Conservation (phyloP, 495 filamentous ascomycete species). For the Talaromyces liani region DNA sequence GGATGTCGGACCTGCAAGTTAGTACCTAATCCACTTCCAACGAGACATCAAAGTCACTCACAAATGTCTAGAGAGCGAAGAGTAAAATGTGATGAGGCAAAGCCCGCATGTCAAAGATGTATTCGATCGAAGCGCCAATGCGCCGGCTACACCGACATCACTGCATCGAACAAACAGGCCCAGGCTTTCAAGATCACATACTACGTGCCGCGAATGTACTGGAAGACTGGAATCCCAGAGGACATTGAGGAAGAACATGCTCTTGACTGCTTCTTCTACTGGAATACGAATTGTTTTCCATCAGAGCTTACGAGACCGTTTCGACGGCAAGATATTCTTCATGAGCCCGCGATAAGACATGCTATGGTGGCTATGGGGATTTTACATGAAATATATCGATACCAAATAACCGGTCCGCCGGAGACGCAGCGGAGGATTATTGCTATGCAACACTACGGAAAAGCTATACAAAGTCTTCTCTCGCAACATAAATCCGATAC, state of each 20-base stretch:
- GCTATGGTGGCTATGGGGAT: slow-evolving; percentile 56
- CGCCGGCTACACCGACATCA: not conserved
- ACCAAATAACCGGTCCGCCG: slow-evolving; percentile 29
- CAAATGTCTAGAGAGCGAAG: slow-evolving; percentile 11
- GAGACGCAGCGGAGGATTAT: slow-evolving; percentile 10
- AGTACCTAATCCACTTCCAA: not conserved
- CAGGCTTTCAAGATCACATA: not conserved
- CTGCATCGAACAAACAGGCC: not conserved
- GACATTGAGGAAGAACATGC: slow-evolving; percentile 4
- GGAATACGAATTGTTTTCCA: slow-evolving; percentile 1
- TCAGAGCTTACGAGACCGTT: slow-evolving; percentile 1
- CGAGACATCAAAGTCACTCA: not conserved
- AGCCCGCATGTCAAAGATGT: slow-evolving; percentile 15
- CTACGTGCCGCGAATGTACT: not conserved
- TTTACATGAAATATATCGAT: slow-evolving; percentile 40
- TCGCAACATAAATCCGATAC: not conserved
- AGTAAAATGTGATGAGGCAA: slow-evolving; percentile 27
- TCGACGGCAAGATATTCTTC: slow-evolving; percentile 7
- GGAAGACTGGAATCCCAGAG: not conserved
- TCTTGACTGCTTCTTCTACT: slow-evolving; percentile 1
- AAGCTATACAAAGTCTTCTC: slow-evolving; percentile 30
- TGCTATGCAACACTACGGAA: slow-evolving; percentile 43
- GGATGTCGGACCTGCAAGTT: slow-evolving; percentile 28
- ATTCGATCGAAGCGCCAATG: not conserved
- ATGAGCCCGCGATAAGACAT: slow-evolving; percentile 53